Base-by-base conservation (phyloP, 345 rosid species). In the Populus deltoides region DNA sequence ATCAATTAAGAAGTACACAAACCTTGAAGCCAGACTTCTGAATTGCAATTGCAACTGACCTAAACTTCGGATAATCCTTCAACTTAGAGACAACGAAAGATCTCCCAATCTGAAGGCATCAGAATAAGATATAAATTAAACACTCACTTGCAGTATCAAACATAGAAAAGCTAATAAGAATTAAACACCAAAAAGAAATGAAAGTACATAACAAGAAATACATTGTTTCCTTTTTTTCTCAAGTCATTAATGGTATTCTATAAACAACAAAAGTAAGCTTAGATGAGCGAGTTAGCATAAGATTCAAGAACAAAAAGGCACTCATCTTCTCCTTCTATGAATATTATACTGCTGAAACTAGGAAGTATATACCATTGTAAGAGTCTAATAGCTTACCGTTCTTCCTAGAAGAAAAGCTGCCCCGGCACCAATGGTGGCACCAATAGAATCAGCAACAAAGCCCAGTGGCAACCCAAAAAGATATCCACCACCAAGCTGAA, bases 401-500 rank as follows among this genome's bases (percentile, higher is more conserved):
- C 94, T 89, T 69, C 99, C 98, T 17, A 96, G 90, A 83, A 96
- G 87, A 81, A 96, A 96, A 61, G 99, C 99, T 77, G 98, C 97
- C 71, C 93, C 94, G 4, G 99, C 91, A 70, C 99, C 99, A 78
- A 92, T 53, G 24, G 97, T 89, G 67, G 98, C 97, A 67, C 99
- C 99, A 39, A 96, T 84, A 12, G 99, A 96, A 88, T 96, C 99
- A 5, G 97, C 94, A 77, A 96, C 81, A 80, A 96, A 93, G 51
- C 99, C 99, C 83, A 93, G 84, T 20, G 94, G 97, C 71, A 93
- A 86, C 57, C 99, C 99, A 80, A 92, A 96, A 82, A 96, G 97
- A 86, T 96, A 96, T 69, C 99, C 99, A 70, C 99, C 99, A 76
- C 99, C 99, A 77, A 96, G 90, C 99, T 96, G 90, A 69, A 88